Percentiles rank a stretch among this genome's conserved stretches.
phyloP scores from a whole-genome alignment of 2,329 filamentous ascomycete species.

The Acrocalymma vagum region DNA sequence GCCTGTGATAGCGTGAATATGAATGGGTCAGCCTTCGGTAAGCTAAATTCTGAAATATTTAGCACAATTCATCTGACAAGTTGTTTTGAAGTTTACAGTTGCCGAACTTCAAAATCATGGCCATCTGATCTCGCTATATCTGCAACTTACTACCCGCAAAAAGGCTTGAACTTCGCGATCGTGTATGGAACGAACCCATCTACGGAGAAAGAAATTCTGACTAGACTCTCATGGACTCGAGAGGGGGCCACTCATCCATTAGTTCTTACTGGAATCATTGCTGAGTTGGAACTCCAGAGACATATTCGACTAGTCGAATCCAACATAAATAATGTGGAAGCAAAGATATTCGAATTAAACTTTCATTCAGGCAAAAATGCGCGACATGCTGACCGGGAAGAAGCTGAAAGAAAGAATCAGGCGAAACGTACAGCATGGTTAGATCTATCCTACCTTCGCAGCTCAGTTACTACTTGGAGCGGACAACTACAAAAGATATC shows the following conservation, averaged over 20 bases:
- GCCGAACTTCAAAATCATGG: slow-evolving; percentile 26
- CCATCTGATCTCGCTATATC: slow-evolving; percentile 21
- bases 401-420: slow-evolving; percentile 11
- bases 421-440: slow-evolving; percentile 23
- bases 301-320: slow-evolving; percentile 19
- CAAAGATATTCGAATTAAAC: slow-evolving; percentile 20
- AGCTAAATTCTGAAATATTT: too few species aligned
- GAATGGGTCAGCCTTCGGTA: slow-evolving; percentile 15
- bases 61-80: slow-evolving; percentile 1
- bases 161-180: slow-evolving; percentile 18
- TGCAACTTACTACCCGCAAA: slow-evolving; percentile 16
- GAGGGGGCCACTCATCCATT: slow-evolving; percentile 21
- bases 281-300: slow-evolving; percentile 20
- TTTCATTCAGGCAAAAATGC: not conserved
- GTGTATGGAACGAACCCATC: slow-evolving; percentile 19
- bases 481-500: slow-evolving; percentile 21
- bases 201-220: slow-evolving; percentile 15
- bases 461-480: slow-evolving; percentile 25
- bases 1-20: slow-evolving; percentile 15
- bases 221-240: slow-evolving; percentile 8
- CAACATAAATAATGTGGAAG: slow-evolving; percentile 19
- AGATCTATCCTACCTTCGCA: slow-evolving; percentile 24
- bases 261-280: slow-evolving; percentile 21
- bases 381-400: not conserved
- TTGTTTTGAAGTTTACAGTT: slow-evolving; percentile 23